These are phyloP conservation scores for Globisporangium spiculum DNA, from an alignment of 352 stramenopile genomes.

Conservation along the genomic window DNA sequence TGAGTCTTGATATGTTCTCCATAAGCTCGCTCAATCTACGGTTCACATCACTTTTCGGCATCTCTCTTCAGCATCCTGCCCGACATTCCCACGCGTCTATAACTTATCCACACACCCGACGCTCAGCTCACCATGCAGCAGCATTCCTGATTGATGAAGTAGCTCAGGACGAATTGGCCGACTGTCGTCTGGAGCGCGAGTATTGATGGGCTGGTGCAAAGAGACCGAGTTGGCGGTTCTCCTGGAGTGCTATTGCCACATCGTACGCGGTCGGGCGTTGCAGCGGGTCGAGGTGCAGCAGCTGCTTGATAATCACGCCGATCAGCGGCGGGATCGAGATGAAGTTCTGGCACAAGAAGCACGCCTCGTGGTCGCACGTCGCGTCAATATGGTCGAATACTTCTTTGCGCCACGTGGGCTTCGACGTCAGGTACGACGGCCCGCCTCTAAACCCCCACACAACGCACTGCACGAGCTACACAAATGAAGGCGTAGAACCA, in stretches of 20 bases:
- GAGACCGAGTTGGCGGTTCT: slow-evolving; percentile 57
- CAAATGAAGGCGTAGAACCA: too few relatives aligned
- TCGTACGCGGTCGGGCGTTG: slow-evolving; percentile 69
- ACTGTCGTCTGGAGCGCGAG: slow-evolving; percentile 6
- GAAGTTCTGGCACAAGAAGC: slow-evolving; percentile 75
- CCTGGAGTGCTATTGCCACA: slow-evolving; percentile 61
- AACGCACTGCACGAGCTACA: slow-evolving; percentile 72
- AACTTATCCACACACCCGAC: slow-evolving; percentile 6
- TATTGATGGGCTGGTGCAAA: slow-evolving; percentile 32
- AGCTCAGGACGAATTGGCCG: background rate
- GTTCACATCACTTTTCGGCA: background rate
- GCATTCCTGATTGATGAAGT: background rate
- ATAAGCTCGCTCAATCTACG: background rate
- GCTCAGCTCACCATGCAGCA: background rate
- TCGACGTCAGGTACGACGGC: slow-evolving; percentile 53
- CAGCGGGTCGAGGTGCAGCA: slow-evolving; percentile 70
- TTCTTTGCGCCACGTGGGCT: slow-evolving; percentile 65
- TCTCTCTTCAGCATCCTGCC: background rate
- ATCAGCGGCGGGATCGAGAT: slow-evolving; percentile 76
- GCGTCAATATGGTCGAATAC: slow-evolving; percentile 79
- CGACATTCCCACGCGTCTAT: background rate
- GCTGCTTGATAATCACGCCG: slow-evolving; percentile 70
- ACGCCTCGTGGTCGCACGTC: slow-evolving; percentile 47
- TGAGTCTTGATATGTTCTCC: background rate
- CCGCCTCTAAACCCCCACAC: slow-evolving; percentile 78